Percentiles rank a stretch among this genome's conserved stretches.
Conservation (phyloP, 805 yeast species). For the Spathaspora boniae region DNA sequence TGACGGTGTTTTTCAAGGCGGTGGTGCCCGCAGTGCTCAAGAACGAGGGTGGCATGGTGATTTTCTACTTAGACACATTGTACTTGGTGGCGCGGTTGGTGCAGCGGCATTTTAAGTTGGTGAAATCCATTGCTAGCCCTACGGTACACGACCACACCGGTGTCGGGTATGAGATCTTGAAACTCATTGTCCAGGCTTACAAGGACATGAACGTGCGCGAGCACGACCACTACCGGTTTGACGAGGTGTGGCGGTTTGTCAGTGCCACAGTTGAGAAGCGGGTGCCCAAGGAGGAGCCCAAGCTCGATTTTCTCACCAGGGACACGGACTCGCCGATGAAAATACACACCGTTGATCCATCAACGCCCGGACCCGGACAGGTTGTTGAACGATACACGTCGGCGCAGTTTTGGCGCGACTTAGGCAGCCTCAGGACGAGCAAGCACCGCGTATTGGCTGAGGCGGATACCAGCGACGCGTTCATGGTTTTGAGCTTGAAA, state of each 20-base stretch:
- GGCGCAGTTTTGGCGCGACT: conserved; percentile 25
- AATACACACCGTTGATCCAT: conserved; percentile 17
- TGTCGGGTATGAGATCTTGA: conserved; percentile 34
- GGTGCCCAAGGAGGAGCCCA: conserved; percentile 3
- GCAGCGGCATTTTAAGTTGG: conserved; percentile 29
- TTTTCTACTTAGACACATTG: conserved; percentile 40
- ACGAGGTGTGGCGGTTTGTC: conserved; percentile 34
- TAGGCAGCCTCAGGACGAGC: conserved; percentile 17
- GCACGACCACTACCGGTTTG: conserved; percentile 29
- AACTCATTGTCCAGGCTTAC: conserved; percentile 28
- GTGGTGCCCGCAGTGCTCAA: conserved; percentile 29
- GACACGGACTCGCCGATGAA: conserved; percentile 37
- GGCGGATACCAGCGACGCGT: conserved; percentile 16
- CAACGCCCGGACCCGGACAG: conserved; percentile 3
- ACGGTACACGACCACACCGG: conserved; percentile 12
- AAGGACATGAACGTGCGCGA: conserved; percentile 34
- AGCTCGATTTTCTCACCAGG: conserved; percentile 15
- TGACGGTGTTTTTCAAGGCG: conserved; percentile 38
- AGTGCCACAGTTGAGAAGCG: conserved; percentile 22
- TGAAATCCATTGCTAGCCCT: conserved; percentile 31
- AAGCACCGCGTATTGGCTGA: conserved; percentile 10
- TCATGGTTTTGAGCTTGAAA: conserved; percentile 1
- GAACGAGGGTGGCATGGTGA: conserved; percentile 39
- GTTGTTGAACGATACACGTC: conserved; percentile 8
- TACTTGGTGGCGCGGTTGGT: conserved; percentile 31